Base-by-base conservation (phyloP, 495 filamentous ascomycete genomes). In the Penicillium soppii region DNA sequence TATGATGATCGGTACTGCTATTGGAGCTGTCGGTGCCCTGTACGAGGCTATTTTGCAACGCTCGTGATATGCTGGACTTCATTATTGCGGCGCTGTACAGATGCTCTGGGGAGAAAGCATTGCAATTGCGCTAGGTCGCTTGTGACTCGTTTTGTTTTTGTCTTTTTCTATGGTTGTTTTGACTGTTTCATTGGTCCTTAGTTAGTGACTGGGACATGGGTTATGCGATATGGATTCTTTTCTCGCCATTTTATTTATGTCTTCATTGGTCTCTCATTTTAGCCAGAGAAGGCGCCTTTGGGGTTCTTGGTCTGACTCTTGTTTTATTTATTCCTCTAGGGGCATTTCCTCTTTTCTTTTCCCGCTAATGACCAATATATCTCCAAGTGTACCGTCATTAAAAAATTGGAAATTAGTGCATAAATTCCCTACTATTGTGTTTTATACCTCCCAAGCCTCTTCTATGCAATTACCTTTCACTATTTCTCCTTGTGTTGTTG, bases 11-110 rank as follows among this genome's bases (percentile, higher is more conserved):
- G 90, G 89, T 0, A 74, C 86, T 22, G 82, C 78, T 16, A 84
- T 95, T 50, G 85, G 87, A 13, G 76, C 78, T 15, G 51, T 96
- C 23, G 74, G 82, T 27, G 84, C 85, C 37, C 57, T 96, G 44
- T 96, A 95, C 65, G 91, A 95, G 61, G 91, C 89, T 9, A 83
- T 91, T 52, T 67, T 94, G 68, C 85, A 80, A 74, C 90, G 50
- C 22, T 52, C 87, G 71, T 91, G 59, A 63, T 47, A 29, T 12
- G 6, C n/a, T 35, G 51, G 33, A 16, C 50, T 40, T 23, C 30
- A 20, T 41, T 50, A 45, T 30, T 50, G 45, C 25, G 22, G 50
- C 40, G 48, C 46, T 65, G 53, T 61, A 63, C 54, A 58, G 53
- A 32, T 39, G 37, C 38, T 53, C 44, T 48, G 44, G 22, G 45